Evolutionary conservation across 2,329 filamentous ascomycete species (phyloP).

Genomic region (Dothistroma pini): DNA sequence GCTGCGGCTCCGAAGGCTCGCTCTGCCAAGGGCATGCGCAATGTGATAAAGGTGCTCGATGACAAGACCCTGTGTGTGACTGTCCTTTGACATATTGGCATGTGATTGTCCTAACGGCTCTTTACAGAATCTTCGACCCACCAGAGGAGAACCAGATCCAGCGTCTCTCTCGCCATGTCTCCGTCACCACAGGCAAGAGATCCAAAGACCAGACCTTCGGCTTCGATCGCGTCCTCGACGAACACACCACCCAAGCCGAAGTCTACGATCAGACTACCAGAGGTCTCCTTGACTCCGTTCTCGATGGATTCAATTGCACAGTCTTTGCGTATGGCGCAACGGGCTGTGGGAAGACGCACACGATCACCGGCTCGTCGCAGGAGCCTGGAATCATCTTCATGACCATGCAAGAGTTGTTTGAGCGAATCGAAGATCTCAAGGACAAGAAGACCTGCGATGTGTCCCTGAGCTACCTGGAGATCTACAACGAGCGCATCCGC

Average conservation of each 20-base stretch:
- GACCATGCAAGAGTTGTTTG: slow-evolving; percentile 98
- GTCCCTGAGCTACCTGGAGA: slow-evolving; percentile 91
- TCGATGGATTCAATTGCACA: slow-evolving; percentile 97
- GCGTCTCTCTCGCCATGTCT: slow-evolving; percentile 70
- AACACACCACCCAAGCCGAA: slow-evolving; percentile 85
- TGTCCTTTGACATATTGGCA: not conserved
- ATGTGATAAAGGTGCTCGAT: slow-evolving; percentile 94
- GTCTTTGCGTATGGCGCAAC: slow-evolving; percentile 98
- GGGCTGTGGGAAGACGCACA: slow-evolving; percentile 97
- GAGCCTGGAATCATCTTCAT: slow-evolving; percentile 97
- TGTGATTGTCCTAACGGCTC: slow-evolving; percentile 6
- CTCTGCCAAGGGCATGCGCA: slow-evolving; percentile 78
- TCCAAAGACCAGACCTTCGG: slow-evolving; percentile 97
- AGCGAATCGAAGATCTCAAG: slow-evolving; percentile 83
- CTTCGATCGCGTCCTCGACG: slow-evolving; percentile 96
- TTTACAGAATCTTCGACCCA: slow-evolving; percentile 83
- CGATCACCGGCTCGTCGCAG: slow-evolving; percentile 82
- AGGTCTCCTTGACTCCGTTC: slow-evolving; percentile 83
- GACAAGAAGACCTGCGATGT: slow-evolving; percentile 87
- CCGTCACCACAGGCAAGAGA: slow-evolving; percentile 76
- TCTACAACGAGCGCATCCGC: slow-evolving; percentile 98
- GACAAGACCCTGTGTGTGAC: slow-evolving; percentile 82
- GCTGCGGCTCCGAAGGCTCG: slow-evolving; percentile 83
- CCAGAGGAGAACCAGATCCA: slow-evolving; percentile 93
- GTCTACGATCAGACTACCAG: slow-evolving; percentile 94